These are phyloP conservation scores for Boletus sensibilis DNA, from an alignment of 768 basidiomycete species.

Conservation along the genomic window DNA sequence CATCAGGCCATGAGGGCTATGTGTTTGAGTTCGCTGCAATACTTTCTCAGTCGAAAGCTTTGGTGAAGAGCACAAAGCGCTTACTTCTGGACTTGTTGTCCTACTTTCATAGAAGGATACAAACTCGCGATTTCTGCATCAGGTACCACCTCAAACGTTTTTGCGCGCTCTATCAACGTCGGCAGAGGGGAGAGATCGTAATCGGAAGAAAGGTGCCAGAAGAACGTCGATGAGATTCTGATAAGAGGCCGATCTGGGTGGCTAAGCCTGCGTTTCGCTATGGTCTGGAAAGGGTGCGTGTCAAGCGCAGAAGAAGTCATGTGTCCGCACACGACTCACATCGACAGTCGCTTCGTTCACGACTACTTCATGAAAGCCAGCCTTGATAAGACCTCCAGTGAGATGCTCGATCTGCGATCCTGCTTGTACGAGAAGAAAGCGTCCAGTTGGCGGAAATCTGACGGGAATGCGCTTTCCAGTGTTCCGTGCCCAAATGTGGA, in stretches of 20 bases:
- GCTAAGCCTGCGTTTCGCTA: slow-evolving; percentile 56
- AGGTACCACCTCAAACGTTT: slow-evolving; percentile 40
- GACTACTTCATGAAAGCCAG: slow-evolving; percentile 93
- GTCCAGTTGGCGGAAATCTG: slow-evolving; percentile 75
- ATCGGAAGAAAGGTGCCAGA: slow-evolving; percentile 92
- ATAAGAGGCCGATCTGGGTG: slow-evolving; percentile 80
- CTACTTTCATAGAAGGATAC: slow-evolving; percentile 77
- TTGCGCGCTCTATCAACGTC: slow-evolving; percentile 48
- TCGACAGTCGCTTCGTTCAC: slow-evolving; percentile 78
- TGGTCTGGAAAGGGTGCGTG: slow-evolving; percentile 43
- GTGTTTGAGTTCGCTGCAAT: slow-evolving; percentile 68
- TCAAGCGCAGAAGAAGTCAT: neutral
- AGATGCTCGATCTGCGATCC: slow-evolving; percentile 94
- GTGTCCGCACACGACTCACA: slow-evolving; percentile 39
- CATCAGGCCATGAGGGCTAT: slow-evolving; percentile 75
- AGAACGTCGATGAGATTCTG: slow-evolving; percentile 95
- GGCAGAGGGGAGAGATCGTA: slow-evolving; percentile 70
- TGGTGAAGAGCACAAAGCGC: slow-evolving; percentile 20
- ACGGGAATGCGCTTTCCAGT: slow-evolving; percentile 88
- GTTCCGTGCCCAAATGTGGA: slow-evolving; percentile 95
- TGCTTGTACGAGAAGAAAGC: slow-evolving; percentile 88
- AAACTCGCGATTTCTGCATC: slow-evolving; percentile 36
- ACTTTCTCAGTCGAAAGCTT: slow-evolving; percentile 7
- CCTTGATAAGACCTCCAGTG: slow-evolving; percentile 80
- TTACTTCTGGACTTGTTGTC: slow-evolving; percentile 83